phyloP scores from a whole-genome alignment of 2,329 filamentous ascomycete species.

The Mollisiaceae sp. region DNA sequence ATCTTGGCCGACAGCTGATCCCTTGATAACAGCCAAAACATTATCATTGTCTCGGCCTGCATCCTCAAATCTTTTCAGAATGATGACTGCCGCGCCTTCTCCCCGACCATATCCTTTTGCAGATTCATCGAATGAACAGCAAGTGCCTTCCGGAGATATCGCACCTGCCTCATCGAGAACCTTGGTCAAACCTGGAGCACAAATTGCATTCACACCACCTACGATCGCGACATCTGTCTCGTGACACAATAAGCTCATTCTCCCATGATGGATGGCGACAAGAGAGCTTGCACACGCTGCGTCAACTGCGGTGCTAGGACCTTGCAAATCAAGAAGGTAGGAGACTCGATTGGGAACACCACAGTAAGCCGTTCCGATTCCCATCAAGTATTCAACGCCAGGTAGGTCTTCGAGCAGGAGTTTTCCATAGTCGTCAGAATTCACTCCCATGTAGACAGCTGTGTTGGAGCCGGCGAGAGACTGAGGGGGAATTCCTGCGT shows the following conservation, averaged over 20 bases:
- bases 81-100: conserved; percentile 63
- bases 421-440: conserved; percentile 46
- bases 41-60: conserved; percentile 63
- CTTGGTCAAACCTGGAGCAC: conserved; percentile 16
- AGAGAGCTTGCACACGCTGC: conserved; percentile 28
- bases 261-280: conserved; percentile 37
- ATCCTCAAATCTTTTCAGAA: conserved; percentile 62
- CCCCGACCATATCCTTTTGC: conserved; percentile 68
- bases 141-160: conserved; percentile 43
- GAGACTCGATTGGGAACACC: conserved; percentile 45
- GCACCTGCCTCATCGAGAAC: conserved; percentile 23
- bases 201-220: conserved; percentile 19
- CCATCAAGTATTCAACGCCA: conserved; percentile 46
- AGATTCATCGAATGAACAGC: conserved; percentile 58
- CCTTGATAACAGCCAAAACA: conserved; percentile 59
- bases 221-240: conserved; percentile 38
- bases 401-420: conserved; percentile 46
- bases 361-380: conserved; percentile 47
- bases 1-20: conserved; percentile 56
- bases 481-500: conserved; percentile 64
- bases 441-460: conserved; percentile 33
- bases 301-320: background rate
- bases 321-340: background rate
- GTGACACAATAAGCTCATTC: conserved; percentile 41
- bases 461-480: conserved; percentile 24